phyloP scores from a whole-genome alignment of 495 filamentous ascomycete genomes.

The Monascus purpureus region DNA sequence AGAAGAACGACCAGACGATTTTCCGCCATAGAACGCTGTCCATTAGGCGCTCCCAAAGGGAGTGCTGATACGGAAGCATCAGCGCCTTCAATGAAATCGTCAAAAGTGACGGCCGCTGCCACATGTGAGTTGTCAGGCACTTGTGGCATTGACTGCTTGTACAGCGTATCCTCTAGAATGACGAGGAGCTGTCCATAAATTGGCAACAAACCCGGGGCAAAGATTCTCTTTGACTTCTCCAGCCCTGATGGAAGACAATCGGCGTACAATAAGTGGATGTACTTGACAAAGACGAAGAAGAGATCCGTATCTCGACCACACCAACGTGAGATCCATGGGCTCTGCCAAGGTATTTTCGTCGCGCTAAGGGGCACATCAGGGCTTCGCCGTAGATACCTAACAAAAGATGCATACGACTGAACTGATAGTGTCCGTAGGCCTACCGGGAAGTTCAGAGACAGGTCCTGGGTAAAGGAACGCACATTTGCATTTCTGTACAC shows the following conservation, averaged over 20 bases:
- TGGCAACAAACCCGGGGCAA: slow-evolving; percentile 66
- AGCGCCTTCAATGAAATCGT: slow-evolving; percentile 57
- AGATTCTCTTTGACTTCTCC: slow-evolving; percentile 46
- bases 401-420: slow-evolving; percentile 46
- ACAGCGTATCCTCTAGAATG: slow-evolving; percentile 73
- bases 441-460: slow-evolving; percentile 59
- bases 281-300: slow-evolving; percentile 87
- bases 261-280: slow-evolving; percentile 69
- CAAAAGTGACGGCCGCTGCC: slow-evolving; percentile 53
- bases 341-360: slow-evolving; percentile 67
- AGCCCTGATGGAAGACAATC: slow-evolving; percentile 61
- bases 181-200: slow-evolving; percentile 77
- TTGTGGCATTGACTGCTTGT: slow-evolving; percentile 45
- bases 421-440: slow-evolving; percentile 59
- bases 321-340: slow-evolving; percentile 79
- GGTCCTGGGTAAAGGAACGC: slow-evolving; percentile 31
- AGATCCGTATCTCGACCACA: slow-evolving; percentile 81
- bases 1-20: slow-evolving; percentile 80
- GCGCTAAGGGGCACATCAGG: slow-evolving; percentile 55
- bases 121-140: slow-evolving; percentile 36
- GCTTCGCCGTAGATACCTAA: slow-evolving; percentile 51
- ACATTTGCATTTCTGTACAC: slow-evolving; percentile 22
- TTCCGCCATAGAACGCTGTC: slow-evolving; percentile 74
- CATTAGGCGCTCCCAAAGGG: slow-evolving; percentile 51
- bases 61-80: slow-evolving; percentile 58